Percentiles rank a stretch among this genome's conserved stretches.
These are phyloP conservation scores for Bipolaris gigantea DNA, from an alignment of 2,329 filamentous ascomycete genomes.

Conservation along the genomic window DNA sequence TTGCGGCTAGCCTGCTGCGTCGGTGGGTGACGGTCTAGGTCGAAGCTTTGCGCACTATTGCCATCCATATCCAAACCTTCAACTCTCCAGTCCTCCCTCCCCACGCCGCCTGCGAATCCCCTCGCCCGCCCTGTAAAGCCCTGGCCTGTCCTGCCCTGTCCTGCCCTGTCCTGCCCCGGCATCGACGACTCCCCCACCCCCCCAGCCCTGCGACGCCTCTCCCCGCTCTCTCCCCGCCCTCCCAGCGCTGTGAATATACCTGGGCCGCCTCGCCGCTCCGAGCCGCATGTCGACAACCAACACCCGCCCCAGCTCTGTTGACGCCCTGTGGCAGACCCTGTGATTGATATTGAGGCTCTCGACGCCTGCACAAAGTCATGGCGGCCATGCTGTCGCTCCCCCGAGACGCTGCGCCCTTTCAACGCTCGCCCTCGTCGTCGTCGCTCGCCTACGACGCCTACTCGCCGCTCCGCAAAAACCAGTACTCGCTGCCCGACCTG, in stretches of 20 bases:
- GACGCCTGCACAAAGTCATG: constrained; percentile 27
- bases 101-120: neutral
- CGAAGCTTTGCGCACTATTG: constrained; percentile 11
- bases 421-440: constrained; percentile 49
- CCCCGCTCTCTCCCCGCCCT: constrained; percentile 10
- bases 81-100: constrained; percentile 7
- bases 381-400: constrained; percentile 47
- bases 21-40: constrained; percentile 6
- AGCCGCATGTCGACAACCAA: constrained; percentile 40
- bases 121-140: neutral
- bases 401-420: constrained; percentile 40
- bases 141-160: constrained; percentile 3
- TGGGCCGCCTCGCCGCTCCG: constrained; percentile 13
- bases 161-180: too few species aligned
- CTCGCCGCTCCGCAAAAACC: constrained; percentile 37
- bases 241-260: constrained; percentile 10
- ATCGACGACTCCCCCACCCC: neutral
- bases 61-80: constrained; percentile 8
- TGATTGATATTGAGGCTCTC: constrained; percentile 29
- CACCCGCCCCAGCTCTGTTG: constrained; percentile 20
- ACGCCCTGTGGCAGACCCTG: constrained; percentile 32
- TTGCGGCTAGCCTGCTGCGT: constrained; percentile 4
- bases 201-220: constrained; percentile 19
- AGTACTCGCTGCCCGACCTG: constrained; percentile 43
- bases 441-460: constrained; percentile 49